Evolutionary conservation across 148 eudicot species (phyloP).

Genomic region (Silene uniflora): DNA sequence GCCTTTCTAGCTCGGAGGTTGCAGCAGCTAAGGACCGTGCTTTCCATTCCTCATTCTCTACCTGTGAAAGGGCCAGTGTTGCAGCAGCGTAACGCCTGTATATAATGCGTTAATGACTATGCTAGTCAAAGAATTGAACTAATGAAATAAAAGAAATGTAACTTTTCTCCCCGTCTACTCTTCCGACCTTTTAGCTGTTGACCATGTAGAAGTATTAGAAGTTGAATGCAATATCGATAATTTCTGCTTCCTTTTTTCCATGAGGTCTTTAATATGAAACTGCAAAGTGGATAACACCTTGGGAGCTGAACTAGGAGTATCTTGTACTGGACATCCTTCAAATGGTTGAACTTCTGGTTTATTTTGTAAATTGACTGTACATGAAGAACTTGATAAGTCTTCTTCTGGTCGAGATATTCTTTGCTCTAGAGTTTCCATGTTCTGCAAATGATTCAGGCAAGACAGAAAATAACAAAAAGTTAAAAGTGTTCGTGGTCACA

Average conservation of each 20-base stretch:
- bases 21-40: conserved; percentile 81
- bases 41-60: conserved; percentile 60
- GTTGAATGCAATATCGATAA: conserved; percentile 40
- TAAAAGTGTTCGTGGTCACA: background rate
- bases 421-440: conserved; percentile 28
- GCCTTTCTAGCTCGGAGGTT: conserved; percentile 82
- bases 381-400: conserved; percentile 28
- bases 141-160: background rate
- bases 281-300: conserved; percentile 58
- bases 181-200: conserved; percentile 42
- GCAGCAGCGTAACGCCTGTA: conserved; percentile 75
- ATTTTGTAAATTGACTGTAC: conserved; percentile 24
- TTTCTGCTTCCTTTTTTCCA: conserved; percentile 57
- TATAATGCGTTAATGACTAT: conserved; percentile 13
- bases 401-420: conserved; percentile 26
- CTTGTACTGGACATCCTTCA: conserved; percentile 30
- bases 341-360: conserved; percentile 33
- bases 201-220: conserved; percentile 28
- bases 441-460: conserved; percentile 36
- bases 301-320: conserved; percentile 32
- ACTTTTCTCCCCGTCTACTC: background rate
- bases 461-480: background rate
- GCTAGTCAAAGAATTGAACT: conserved; percentile 10
- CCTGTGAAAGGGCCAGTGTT: conserved; percentile 64
- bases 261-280: conserved; percentile 65